These are phyloP conservation scores for Ophiostoma quercus DNA, from an alignment of 2,329 filamentous ascomycete species.

Conservation along the genomic window DNA sequence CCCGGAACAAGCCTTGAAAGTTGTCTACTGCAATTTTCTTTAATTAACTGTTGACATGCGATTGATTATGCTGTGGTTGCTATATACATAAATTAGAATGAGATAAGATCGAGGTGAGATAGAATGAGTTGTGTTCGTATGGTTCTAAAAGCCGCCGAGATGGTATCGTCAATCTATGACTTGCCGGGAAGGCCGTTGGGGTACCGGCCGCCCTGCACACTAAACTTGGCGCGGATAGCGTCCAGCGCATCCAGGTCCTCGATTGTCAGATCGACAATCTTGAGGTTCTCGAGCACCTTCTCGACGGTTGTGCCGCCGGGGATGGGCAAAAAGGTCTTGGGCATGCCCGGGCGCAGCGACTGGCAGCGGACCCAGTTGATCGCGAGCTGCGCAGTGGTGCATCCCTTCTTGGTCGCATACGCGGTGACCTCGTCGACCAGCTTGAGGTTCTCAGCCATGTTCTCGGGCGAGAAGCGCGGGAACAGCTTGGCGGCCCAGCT, in stretches of 20 bases:
- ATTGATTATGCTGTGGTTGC: background rate
- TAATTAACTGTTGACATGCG: background rate
- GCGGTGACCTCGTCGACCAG: slow-evolving; percentile 43
- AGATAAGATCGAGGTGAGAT: background rate
- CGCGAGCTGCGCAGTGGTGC: slow-evolving; percentile 48
- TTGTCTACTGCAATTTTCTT: too few species aligned
- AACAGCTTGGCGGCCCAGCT: slow-evolving; percentile 23
- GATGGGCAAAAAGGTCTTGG: slow-evolving; percentile 46
- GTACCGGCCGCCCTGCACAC: background rate
- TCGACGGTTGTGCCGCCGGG: slow-evolving; percentile 37
- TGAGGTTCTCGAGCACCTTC: slow-evolving; percentile 46
- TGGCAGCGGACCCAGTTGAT: slow-evolving; percentile 53
- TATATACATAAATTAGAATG: too few species aligned
- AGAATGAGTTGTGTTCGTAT: background rate
- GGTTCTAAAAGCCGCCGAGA: background rate
- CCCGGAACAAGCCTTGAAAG: too few species aligned
- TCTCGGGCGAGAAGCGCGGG: slow-evolving; percentile 47
- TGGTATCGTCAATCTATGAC: background rate
- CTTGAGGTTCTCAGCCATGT: slow-evolving; percentile 48
- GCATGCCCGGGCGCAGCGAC: slow-evolving; percentile 34
- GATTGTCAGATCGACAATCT: slow-evolving; percentile 35
- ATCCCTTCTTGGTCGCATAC: slow-evolving; percentile 45
- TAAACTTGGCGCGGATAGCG: slow-evolving; percentile 2
- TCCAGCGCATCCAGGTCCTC: slow-evolving; percentile 40
- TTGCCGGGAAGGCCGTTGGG: background rate